Conservation (phyloP, 1,139 yeast genomes). For the Pichia sp. region DNA sequence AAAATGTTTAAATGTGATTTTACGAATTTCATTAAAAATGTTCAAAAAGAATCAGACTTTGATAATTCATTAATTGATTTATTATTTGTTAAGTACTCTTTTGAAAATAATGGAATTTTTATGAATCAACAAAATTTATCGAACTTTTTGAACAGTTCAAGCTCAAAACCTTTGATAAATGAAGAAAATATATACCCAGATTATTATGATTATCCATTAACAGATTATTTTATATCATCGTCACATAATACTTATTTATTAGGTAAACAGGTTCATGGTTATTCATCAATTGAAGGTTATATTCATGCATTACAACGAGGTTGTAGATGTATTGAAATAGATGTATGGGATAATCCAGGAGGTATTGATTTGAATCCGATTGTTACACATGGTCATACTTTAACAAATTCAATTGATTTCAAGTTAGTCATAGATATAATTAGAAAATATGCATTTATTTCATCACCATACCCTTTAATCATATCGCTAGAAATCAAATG, state of each 20-base stretch:
- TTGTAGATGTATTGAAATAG: constrained; percentile 88
- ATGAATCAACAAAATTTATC: constrained; percentile 31
- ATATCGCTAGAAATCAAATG: constrained; percentile 87
- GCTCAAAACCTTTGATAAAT: constrained; percentile 33
- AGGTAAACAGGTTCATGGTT: constrained; percentile 91
- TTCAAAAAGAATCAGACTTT: constrained; percentile 45
- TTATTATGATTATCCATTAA: constrained; percentile 56
- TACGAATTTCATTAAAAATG: constrained; percentile 37
- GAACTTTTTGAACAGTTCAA: constrained; percentile 45
- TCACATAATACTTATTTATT: constrained; percentile 90
- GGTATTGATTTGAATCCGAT: constrained; percentile 71
- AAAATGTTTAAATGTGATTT: constrained; percentile 37
- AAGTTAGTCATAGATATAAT: constrained; percentile 65
- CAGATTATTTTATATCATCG: constrained; percentile 82
- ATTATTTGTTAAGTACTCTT: constrained; percentile 42
- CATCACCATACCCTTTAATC: constrained; percentile 78
- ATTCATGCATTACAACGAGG: constrained; percentile 86
- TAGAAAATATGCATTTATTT: constrained; percentile 75
- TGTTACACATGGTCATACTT: constrained; percentile 83
- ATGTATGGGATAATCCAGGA: constrained; percentile 98
- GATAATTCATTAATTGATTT: constrained; percentile 26
- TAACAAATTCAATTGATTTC: constrained; percentile 69
- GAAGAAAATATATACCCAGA: constrained; percentile 33
- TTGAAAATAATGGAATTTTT: constrained; percentile 5
- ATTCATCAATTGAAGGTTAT: constrained; percentile 85